phyloP scores from a whole-genome alignment of 371 early-diverging fungal species.

The Entomophthora muscae region DNA sequence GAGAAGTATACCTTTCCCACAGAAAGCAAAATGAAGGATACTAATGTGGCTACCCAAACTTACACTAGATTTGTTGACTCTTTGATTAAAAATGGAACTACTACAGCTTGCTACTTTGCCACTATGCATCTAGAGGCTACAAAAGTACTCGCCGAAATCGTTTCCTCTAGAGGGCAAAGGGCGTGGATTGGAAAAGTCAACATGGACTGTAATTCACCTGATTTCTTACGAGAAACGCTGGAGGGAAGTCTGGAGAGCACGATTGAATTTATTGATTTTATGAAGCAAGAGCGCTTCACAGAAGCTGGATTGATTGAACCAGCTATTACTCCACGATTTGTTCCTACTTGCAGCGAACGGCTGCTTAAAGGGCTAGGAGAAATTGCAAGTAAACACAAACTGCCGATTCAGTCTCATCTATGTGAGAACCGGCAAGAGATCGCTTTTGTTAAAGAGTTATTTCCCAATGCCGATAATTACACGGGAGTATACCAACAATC shows the following conservation, averaged over 20 bases:
- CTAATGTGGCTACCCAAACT: constrained; percentile 33
- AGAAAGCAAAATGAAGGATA: constrained; percentile 46
- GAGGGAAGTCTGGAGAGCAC: constrained; percentile 45
- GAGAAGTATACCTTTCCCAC: constrained; percentile 68
- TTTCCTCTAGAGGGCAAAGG: constrained; percentile 60
- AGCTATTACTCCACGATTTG: constrained; percentile 81
- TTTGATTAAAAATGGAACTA: constrained; percentile 59
- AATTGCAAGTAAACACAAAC: constrained; percentile 39
- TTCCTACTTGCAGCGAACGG: constrained; percentile 48
- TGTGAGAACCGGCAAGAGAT: constrained; percentile 69
- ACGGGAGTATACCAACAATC: constrained; percentile 53
- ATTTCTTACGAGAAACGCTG: constrained; percentile 48
- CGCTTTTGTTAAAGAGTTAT: constrained; percentile 39
- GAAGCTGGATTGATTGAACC: constrained; percentile 31
- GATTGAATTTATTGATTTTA: constrained; percentile 40
- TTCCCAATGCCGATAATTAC: constrained; percentile 50
- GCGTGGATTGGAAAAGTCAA: constrained; percentile 86
- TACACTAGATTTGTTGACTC: constrained; percentile 45
- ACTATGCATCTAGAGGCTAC: constrained; percentile 66
- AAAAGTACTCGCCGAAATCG: constrained; percentile 44
- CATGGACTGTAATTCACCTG: constrained; percentile 80
- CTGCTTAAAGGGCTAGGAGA: constrained; percentile 46
- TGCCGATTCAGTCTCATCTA: constrained; percentile 69
- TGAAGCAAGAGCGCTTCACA: constrained; percentile 13
- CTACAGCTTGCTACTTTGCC: constrained; percentile 79